These are phyloP conservation scores for Mycena vitilis DNA, from an alignment of 768 basidiomycete genomes.

Conservation along the genomic window DNA sequence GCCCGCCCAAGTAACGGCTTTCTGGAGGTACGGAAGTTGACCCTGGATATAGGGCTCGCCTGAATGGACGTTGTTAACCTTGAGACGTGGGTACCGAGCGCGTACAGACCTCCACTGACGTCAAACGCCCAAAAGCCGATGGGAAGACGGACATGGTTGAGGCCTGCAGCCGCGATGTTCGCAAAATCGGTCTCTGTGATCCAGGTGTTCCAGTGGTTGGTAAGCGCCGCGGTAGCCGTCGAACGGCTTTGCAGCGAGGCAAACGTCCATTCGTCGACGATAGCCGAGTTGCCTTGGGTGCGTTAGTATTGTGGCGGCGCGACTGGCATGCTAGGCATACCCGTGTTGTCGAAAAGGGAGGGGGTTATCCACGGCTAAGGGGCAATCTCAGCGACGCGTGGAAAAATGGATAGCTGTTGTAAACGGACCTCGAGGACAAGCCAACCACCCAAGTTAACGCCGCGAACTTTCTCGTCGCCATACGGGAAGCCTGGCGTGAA, in stretches of 20 bases:
- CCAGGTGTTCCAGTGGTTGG: conserved; percentile 84
- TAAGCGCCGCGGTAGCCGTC: conserved; percentile 63
- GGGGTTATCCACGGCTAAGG: conserved; percentile 83
- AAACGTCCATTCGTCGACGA: conserved; percentile 86
- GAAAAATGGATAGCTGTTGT: not conserved
- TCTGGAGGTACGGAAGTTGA: conserved; percentile 74
- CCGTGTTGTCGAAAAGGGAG: conserved; percentile 77
- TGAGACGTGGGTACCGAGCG: not conserved
- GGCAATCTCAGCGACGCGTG: conserved; percentile 21
- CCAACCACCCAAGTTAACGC: conserved; percentile 83
- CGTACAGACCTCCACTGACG: conserved; percentile 54
- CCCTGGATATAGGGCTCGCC: conserved; percentile 87
- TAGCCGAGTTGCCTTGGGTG: conserved; percentile 51
- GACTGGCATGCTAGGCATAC: conserved; percentile 31
- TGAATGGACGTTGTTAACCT: conserved; percentile 24
- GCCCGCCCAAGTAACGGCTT: conserved; percentile 78
- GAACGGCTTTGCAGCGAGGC: conserved; percentile 66
- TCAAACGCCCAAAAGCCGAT: conserved; percentile 95
- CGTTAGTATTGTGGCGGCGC: not conserved
- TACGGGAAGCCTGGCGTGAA: conserved; percentile 75
- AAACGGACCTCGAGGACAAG: conserved; percentile 57
- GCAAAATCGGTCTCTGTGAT: conserved; percentile 86
- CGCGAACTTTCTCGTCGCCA: conserved; percentile 78
- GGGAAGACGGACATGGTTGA: conserved; percentile 87
- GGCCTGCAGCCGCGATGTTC: conserved; percentile 78